phyloP scores from a whole-genome alignment of 1,284 basidiomycete genomes.

The Fomitopsis schrenkii region DNA sequence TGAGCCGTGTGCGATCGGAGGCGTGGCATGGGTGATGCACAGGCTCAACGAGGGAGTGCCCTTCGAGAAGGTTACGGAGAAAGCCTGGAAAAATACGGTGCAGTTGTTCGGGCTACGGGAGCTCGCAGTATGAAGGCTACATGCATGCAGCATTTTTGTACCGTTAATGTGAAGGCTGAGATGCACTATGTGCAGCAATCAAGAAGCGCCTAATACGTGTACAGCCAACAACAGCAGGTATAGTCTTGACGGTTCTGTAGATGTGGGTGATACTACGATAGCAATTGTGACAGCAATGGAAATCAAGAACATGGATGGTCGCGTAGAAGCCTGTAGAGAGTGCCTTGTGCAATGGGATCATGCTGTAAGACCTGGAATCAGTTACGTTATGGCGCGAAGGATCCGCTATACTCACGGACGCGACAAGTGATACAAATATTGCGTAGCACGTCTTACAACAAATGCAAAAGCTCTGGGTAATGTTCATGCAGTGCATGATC shows the following conservation, averaged over 20 bases:
- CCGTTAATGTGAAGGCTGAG: background rate
- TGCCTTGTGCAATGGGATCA: too few relatives aligned
- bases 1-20: constrained; percentile 73
- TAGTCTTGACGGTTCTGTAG: too few relatives aligned
- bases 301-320: too few relatives aligned
- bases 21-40: constrained; percentile 77
- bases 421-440: background rate
- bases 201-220: too few relatives aligned
- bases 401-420: background rate
- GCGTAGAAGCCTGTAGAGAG: too few relatives aligned
- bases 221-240: too few relatives aligned
- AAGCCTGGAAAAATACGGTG: constrained; percentile 66
- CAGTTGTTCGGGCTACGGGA: constrained; percentile 55
- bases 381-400: too few relatives aligned
- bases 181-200: too few relatives aligned
- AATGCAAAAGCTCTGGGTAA: background rate
- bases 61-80: constrained; percentile 57
- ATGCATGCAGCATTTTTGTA: background rate
- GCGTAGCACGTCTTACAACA: background rate
- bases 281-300: too few relatives aligned
- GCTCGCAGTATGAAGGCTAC: constrained; percentile 12
- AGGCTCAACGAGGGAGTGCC: constrained; percentile 48
- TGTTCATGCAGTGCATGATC: background rate
- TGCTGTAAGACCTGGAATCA: too few relatives aligned
- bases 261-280: too few relatives aligned